These are phyloP conservation scores for Ogataea salicorniae DNA, from an alignment of 805 yeast species.

Conservation along the genomic window DNA sequence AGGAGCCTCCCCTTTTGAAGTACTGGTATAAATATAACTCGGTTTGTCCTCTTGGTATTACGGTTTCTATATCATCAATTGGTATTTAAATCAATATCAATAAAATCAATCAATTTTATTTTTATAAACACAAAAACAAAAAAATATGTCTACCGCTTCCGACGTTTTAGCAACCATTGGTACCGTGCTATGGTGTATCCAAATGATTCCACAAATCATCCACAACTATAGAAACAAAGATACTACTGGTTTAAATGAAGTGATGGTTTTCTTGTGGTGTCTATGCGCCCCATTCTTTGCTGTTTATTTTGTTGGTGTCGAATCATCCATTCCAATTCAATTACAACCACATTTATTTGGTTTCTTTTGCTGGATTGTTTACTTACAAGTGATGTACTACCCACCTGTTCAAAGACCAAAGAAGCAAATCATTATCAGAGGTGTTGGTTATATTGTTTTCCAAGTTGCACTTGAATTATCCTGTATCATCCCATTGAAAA, in stretches of 20 bases:
- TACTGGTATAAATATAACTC: too few relatives aligned
- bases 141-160: slow-evolving; percentile 36
- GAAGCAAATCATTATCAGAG: slow-evolving; percentile 26
- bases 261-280: slow-evolving; percentile 85
- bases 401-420: slow-evolving; percentile 40
- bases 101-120: too few relatives aligned
- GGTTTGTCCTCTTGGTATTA: too few relatives aligned
- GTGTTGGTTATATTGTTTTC: slow-evolving; percentile 32
- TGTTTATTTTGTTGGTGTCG: slow-evolving; percentile 43
- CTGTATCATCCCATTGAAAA: slow-evolving; percentile 46
- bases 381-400: slow-evolving; percentile 46
- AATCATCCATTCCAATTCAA: slow-evolving; percentile 46
- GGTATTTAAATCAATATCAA: too few relatives aligned
- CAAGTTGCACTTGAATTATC: slow-evolving; percentile 41
- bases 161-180: slow-evolving; percentile 84
- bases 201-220: slow-evolving; percentile 69
- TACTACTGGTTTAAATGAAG: slow-evolving; percentile 83
- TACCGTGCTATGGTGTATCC: slow-evolving; percentile 90
- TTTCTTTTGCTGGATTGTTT: slow-evolving; percentile 42
- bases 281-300: slow-evolving; percentile 51
- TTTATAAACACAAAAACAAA: too few relatives aligned
- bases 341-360: slow-evolving; percentile 54
- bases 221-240: slow-evolving; percentile 70
- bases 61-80: too few relatives aligned
- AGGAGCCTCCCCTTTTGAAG: too few relatives aligned